Base-by-base conservation (phyloP, 495 filamentous ascomycete species). In the Penicillium riverlandense region DNA sequence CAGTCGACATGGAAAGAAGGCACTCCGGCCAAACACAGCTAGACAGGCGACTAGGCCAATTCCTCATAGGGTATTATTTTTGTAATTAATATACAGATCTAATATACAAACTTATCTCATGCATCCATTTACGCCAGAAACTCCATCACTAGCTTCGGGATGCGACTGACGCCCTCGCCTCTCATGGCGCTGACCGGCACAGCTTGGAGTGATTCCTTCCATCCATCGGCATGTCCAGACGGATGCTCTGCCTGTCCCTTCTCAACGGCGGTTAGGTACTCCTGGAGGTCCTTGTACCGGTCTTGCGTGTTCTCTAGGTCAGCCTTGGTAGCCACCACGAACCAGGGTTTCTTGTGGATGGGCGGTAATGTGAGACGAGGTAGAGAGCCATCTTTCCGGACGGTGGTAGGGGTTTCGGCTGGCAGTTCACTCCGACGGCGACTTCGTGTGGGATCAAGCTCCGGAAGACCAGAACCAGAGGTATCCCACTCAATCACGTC, bases 251-350 rank as follows among this genome's bases (percentile, higher is more conserved):
- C 66, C 11, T 65, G 62, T 1, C 82, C 77, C 11, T 70, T 61
- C 31, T 74, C 72, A 5, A 95, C 72, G 2, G 63, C 70, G 2
- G 72, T 62, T 4, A 95, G 62, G 62, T 92, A 95, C 1, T 62
- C 63, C 43, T 82, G 80, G 52, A 98, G 61, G 38, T 63, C 63
- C 22, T 54, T 67, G 59, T 86, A 98, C 50, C 90, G 92, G 15
- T 82, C 75, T 62, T 88, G 75, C 6, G 94, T 92, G 1, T 76
- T 75, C 8, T 79, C 76, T 38, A 96, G 57, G 62, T 98, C 92
- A 8, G 88, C 90, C 63, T 98, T 98, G 31, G 90, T 96, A 8
- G 90, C 94, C 31, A 97, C 85, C 1, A 97, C 90, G 53, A 96
- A 92, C 94, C 94, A 98, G 6, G 91, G 89, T 61, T 98, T 98